Evolutionary conservation across 2,329 filamentous ascomycete species (phyloP).

Genomic region (Colletotrichum euphorbiae): DNA sequence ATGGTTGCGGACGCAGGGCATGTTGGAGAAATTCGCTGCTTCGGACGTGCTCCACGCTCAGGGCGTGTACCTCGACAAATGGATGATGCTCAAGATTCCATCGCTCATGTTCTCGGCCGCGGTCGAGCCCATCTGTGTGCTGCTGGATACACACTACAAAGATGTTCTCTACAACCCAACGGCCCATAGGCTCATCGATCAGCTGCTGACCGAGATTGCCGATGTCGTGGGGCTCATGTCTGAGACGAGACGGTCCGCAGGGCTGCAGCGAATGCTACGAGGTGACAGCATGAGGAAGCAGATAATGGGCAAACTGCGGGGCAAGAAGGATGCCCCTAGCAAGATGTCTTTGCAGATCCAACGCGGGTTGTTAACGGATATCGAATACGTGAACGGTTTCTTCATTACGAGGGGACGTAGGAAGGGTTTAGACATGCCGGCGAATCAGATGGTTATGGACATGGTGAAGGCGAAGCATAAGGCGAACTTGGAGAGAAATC

Average conservation of each 20-base stretch:
- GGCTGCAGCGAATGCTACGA: conserved; percentile 67
- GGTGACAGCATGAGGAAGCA: conserved; percentile 71
- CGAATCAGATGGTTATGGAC: conserved; percentile 79
- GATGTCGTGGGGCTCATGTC: conserved; percentile 79
- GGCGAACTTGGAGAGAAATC: conserved; percentile 48
- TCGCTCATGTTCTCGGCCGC: conserved; percentile 80
- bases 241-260: conserved; percentile 73
- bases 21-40: conserved; percentile 73
- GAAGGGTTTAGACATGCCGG: conserved; percentile 76
- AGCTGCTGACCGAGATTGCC: conserved; percentile 80
- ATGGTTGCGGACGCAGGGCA: conserved; percentile 57
- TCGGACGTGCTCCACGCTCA: conserved; percentile 71
- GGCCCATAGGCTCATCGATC: conserved; percentile 73
- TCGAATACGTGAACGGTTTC: conserved; percentile 91
- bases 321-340: conserved; percentile 65
- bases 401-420: conserved; percentile 79
- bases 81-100: conserved; percentile 81
- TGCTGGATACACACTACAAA: conserved; percentile 82
- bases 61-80: conserved; percentile 67
- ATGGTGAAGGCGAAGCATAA: conserved; percentile 77
- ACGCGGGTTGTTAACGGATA: conserved; percentile 74
- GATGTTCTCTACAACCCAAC: conserved; percentile 75
- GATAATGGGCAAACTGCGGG: conserved; percentile 67
- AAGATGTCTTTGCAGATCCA: conserved; percentile 76
- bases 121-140: conserved; percentile 83